These are phyloP conservation scores for Nemania abortiva DNA, from an alignment of 2,329 filamentous ascomycete species.

Conservation along the genomic window DNA sequence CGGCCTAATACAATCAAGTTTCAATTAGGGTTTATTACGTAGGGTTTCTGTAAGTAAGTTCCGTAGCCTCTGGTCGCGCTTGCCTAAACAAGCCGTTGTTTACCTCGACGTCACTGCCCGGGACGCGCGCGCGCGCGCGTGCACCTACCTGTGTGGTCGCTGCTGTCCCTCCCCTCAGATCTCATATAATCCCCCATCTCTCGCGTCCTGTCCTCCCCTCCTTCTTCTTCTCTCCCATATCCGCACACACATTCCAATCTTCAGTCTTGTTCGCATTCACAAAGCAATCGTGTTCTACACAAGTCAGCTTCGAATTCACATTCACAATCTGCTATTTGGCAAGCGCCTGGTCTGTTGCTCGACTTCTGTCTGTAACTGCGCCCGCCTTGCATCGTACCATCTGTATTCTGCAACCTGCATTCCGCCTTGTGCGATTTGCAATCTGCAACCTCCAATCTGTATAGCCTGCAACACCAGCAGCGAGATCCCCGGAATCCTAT, in stretches of 20 bases:
- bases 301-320: background rate
- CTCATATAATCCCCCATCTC: conserved; percentile 1
- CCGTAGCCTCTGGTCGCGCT: conserved; percentile 6
- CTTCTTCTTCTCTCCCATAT: conserved; percentile 5
- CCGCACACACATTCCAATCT: conserved; percentile 7
- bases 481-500: background rate
- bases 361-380: conserved; percentile 2
- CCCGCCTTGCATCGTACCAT: conserved; percentile 1
- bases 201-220: background rate
- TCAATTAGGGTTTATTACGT: background rate
- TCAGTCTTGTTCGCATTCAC: background rate
- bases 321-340: background rate
- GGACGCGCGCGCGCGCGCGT: conserved; percentile 11
- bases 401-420: background rate
- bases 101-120: background rate
- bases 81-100: conserved; percentile 14
- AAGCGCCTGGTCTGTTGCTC: background rate
- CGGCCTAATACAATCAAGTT: background rate
- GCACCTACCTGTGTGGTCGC: background rate
- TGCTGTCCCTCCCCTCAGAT: background rate
- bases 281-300: conserved; percentile 20
- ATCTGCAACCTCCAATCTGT: background rate
- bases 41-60: conserved; percentile 26
- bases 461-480: background rate
- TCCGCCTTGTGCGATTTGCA: background rate